Percentiles rank a stretch among this genome's conserved stretches.
Conservation (phyloP, 2,329 filamentous ascomycete genomes). For the Ophioceras dolichostomum region DNA sequence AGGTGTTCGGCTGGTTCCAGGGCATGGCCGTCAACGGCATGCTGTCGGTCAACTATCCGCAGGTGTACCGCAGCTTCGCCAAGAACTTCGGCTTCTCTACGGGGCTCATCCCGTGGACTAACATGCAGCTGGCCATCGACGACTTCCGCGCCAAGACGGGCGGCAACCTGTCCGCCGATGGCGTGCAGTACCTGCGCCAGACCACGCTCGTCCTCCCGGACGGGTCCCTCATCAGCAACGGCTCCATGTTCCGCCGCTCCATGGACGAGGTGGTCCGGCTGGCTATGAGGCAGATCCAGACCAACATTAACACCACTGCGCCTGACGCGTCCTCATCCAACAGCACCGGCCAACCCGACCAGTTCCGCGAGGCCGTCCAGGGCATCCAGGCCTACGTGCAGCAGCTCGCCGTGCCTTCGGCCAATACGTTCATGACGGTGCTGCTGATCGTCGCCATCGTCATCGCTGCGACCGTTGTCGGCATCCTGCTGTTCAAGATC, state of each 20-base stretch:
- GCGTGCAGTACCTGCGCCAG: slow-evolving; percentile 61
- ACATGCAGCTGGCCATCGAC: slow-evolving; percentile 73
- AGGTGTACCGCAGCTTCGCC: slow-evolving; percentile 77
- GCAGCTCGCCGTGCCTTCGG: slow-evolving; percentile 69
- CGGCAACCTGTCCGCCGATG: slow-evolving; percentile 75
- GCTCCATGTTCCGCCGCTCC: slow-evolving; percentile 33
- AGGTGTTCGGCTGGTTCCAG: slow-evolving; percentile 85
- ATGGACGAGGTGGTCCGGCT: slow-evolving; percentile 35
- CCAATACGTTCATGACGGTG: slow-evolving; percentile 94
- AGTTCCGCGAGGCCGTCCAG: slow-evolving; percentile 39
- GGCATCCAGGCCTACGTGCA: slow-evolving; percentile 79
- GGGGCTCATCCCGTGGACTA: slow-evolving; percentile 71
- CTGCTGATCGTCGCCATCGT: slow-evolving; percentile 80
- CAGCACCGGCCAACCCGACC: slow-evolving; percentile 11
- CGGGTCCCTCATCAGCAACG: slow-evolving; percentile 31
- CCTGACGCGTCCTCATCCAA: slow-evolving; percentile 11
- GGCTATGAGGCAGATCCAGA: slow-evolving; percentile 37
- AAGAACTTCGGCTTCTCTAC: slow-evolving; percentile 92
- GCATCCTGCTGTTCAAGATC: slow-evolving; percentile 81
- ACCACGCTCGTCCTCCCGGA: slow-evolving; percentile 62
- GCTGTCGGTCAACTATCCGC: slow-evolving; percentile 80
- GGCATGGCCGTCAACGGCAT: slow-evolving; percentile 92
- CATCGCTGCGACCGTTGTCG: slow-evolving; percentile 70
- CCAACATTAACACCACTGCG: slow-evolving; percentile 26
- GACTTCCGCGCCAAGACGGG: slow-evolving; percentile 69